Conservation (phyloP, 352 stramenopile species). For the Phytophthora ohioensis region DNA sequence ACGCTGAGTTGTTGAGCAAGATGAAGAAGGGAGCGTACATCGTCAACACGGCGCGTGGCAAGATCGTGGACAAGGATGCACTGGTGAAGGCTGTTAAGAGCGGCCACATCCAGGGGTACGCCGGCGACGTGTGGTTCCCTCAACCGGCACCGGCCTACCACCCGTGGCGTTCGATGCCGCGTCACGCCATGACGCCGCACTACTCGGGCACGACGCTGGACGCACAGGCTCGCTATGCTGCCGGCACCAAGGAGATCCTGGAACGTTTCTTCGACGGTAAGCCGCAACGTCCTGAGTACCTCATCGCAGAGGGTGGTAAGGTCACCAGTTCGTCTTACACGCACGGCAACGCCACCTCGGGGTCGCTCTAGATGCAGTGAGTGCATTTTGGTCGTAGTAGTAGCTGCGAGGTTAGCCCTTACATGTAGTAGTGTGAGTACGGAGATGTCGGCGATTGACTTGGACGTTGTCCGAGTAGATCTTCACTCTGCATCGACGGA, state of each 20-base stretch:
- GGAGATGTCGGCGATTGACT: no score
- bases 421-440: no score
- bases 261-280: slow-evolving; percentile 53
- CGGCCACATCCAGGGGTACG: slow-evolving; percentile 47
- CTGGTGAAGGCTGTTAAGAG: slow-evolving; percentile 43
- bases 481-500: no score
- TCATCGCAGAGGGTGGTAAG: slow-evolving; percentile 49
- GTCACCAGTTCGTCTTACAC: slow-evolving; percentile 49
- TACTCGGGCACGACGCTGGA: slow-evolving; percentile 54
- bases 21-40: slow-evolving; percentile 78
- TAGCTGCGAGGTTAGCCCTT: no score
- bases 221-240: slow-evolving; percentile 48
- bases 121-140: slow-evolving; percentile 82
- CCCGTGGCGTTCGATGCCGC: slow-evolving; percentile 46
- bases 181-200: slow-evolving; percentile 63
- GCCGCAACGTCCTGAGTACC: slow-evolving; percentile 48
- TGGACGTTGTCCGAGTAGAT: no score
- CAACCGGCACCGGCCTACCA: slow-evolving; percentile 77
- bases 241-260: slow-evolving; percentile 54
- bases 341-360: slow-evolving; percentile 40
- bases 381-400: neutral
- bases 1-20: slow-evolving; percentile 60
- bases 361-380: slow-evolving; percentile 25
- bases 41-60: slow-evolving; percentile 86
- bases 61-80: slow-evolving; percentile 78